Evolutionary conservation across 2,329 filamentous ascomycete species (phyloP), one percentile per base, ranked within the genome.

Genomic region (Ophiosphaerella herpotricha): DNA sequence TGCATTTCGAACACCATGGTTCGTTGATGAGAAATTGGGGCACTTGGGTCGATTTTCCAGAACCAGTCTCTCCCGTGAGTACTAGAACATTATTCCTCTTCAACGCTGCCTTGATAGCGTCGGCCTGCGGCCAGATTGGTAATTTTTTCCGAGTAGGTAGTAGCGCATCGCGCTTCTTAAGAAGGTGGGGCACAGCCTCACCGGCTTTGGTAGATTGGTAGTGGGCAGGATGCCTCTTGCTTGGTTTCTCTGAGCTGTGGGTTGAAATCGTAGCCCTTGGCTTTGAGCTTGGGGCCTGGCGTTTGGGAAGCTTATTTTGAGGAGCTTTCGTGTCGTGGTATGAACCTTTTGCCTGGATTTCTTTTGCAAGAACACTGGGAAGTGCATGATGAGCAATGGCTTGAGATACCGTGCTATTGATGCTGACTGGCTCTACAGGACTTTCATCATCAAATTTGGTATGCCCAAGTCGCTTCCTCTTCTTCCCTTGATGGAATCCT

Each of bases 11-110:
- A 71, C 91, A 96, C 91, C 92, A 97, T 6, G 84, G 75, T 66
- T 97, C 89, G 23, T 80, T 77, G 39, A 88, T 83, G 7, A 99
- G 77, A 55, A 96, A 97, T 66, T 97, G 94, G 0, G 94, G 93
- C 0, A 97, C 87, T 74, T 99, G 94, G 0, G 94, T 99, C 77
- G 90, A 95, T 76, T 99, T 99, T 69, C 94, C 94, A 12, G 90
- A 96, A 70, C 94, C 94, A 0, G 94, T 99, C 73, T 97, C 93
- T 76, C 93, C 93, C 2, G 94, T 88, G 12, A 99, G 77, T 0
- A 99, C 80, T 43, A 99, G 82, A 1, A 96, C 84, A 64, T 95
- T 84, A 54, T 84, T 85, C 31, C 83, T 67, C 13, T 69, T 75
- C 6, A 96, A 75, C 2, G 83, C 78, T 13, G 78, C 67, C 32